phyloP scores from a whole-genome alignment of 164 flowering plant genomes.

The Paratinospora sagittata region DNA sequence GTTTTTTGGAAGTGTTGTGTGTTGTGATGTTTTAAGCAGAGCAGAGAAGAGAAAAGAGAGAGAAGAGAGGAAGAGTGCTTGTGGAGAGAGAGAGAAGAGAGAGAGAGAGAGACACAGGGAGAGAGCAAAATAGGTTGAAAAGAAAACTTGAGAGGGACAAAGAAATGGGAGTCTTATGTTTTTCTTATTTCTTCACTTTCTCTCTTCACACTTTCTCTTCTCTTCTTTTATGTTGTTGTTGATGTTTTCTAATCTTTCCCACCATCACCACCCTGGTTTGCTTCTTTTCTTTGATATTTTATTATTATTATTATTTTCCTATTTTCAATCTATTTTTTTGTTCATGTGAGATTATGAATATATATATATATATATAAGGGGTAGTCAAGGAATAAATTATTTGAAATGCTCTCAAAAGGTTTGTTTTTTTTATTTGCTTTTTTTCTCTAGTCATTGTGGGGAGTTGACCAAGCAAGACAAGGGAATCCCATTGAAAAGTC shows the following conservation, averaged over 20 bases:
- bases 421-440: background rate
- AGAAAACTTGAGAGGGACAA: constrained; percentile 13
- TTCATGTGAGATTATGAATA: too few species aligned
- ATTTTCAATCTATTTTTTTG: background rate
- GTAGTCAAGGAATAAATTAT: constrained; percentile 33
- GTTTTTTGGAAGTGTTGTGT: background rate
- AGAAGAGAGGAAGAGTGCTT: background rate
- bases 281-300: constrained; percentile 16
- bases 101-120: constrained; percentile 16
- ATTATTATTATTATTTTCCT: background rate
- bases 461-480: constrained; percentile 31
- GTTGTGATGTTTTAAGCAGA: background rate
- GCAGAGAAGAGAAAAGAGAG: background rate
- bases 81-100: constrained; percentile 5
- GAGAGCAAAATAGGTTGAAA: constrained; percentile 6
- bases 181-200: background rate
- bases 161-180: constrained; percentile 20
- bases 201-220: constrained; percentile 9
- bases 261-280: constrained; percentile 10
- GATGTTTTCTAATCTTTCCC: constrained; percentile 12
- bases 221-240: constrained; percentile 17
- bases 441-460: constrained; percentile 20
- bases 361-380: too few species aligned
- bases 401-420: constrained; percentile 11
- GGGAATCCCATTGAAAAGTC: constrained; percentile 12